These are phyloP conservation scores for Ceratobasidium sp. DNA, from an alignment of 1,284 basidiomycete species.

Conservation along the genomic window DNA sequence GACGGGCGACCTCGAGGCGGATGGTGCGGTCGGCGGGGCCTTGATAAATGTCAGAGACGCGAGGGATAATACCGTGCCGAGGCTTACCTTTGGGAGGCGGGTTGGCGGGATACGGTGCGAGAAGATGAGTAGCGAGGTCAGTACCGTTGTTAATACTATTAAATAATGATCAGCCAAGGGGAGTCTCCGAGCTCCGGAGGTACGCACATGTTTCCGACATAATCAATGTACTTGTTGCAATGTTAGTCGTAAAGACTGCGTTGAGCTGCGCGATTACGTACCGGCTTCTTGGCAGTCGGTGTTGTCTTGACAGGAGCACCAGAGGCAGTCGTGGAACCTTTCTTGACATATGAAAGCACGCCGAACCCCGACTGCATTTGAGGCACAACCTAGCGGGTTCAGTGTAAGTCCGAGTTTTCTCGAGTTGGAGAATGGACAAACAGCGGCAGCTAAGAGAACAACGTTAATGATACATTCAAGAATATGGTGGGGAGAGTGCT, in stretches of 20 bases:
- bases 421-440: neutral
- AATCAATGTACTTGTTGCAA: slow-evolving; percentile 17
- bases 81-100: slow-evolving; percentile 17
- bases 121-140: slow-evolving; percentile 21
- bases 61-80: neutral
- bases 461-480: neutral
- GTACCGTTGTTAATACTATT: slow-evolving; percentile 24
- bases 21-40: slow-evolving; percentile 33
- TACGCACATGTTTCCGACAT: slow-evolving; percentile 25
- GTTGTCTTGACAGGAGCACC: neutral
- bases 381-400: slow-evolving; percentile 9
- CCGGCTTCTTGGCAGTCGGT: slow-evolving; percentile 13
- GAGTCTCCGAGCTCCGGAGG: no score
- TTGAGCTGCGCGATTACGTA: neutral
- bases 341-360: neutral
- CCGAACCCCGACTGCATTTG: slow-evolving; percentile 26
- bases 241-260: neutral
- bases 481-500: neutral
- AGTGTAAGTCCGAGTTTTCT: neutral
- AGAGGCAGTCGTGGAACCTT: slow-evolving; percentile 4
- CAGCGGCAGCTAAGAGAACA: slow-evolving; percentile 21
- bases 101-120: slow-evolving; percentile 26
- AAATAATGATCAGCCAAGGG: neutral
- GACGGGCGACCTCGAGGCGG: slow-evolving; percentile 20
- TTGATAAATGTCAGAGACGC: neutral